Base-by-base conservation (phyloP, 176 grass and related monocot genomes). In the Paspalum notatum region DNA sequence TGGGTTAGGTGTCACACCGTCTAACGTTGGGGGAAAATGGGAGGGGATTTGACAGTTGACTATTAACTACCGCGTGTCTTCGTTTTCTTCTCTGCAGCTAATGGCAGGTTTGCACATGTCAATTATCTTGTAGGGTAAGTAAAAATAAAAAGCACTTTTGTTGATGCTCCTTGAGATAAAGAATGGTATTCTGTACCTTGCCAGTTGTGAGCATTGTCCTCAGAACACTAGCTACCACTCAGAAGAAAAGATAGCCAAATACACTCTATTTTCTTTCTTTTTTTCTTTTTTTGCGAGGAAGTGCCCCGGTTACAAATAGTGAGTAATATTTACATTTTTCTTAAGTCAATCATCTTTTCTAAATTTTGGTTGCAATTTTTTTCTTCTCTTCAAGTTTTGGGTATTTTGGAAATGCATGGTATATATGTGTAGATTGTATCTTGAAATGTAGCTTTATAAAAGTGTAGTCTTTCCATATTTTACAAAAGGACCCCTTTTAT, bases 41-140 rank as follows among this genome's bases (percentile, higher is more conserved):
- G 56, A 24, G 2, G 14, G 58, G 80, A 20, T 64, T 71, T 55
- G 47, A 68, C 59, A 76, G 80, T 82, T 86, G 72, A 90, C 79
- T 59, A 60, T 32, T 68, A 86, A 85, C 69, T 69, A 52, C 65
- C 2, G 24, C 12, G 9, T 57, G 9, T 57, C 78, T 42, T 60
- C 39, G 9, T 43, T 80, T 85, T 81, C 66, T 64, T 25, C 57
- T 56, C 5, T 42, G 14, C 20, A 15, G 14, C 64, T 82, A 78
- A 83, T 88, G 42, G 44, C n/a, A 66, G 17, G 68, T 52, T 66
- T 43, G 75, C 80, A 87, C 72, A 65, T 87, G 85, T 27, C 54
- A 67, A 51, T 77, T 85, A 37, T 37, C 26, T 76, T 64, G 0
- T 7, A 39, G 47, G 72, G 47, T 48, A 37, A 56, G 18, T n/a